Conservation (phyloP, 345 rosid species). For the Salix brachista region DNA sequence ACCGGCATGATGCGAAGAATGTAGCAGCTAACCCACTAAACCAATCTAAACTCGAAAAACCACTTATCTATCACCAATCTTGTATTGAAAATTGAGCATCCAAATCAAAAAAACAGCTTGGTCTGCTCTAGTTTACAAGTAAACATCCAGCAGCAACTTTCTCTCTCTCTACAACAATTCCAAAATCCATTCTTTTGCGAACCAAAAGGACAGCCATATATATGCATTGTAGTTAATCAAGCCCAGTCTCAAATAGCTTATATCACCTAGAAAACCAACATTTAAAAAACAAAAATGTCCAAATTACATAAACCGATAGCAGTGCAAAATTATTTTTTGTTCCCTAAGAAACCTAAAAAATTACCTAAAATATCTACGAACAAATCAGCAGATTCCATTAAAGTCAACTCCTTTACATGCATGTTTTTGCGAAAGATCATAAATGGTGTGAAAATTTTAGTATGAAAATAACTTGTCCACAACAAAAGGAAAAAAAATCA, state of each 20-base stretch:
- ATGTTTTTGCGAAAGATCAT: background rate
- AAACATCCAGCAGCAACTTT: conserved; percentile 12
- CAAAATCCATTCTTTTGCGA: conserved; percentile 14
- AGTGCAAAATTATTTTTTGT: background rate
- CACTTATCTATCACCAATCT: background rate
- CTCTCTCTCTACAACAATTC: conserved; percentile 24
- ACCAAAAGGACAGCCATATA: conserved; percentile 14
- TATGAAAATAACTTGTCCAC: background rate
- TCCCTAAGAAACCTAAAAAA: background rate
- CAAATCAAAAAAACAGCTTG: background rate
- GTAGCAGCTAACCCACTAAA: background rate
- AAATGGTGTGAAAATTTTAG: background rate
- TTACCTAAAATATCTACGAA: background rate
- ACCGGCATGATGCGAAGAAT: conserved; percentile 23
- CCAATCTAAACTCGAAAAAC: conserved; percentile 3
- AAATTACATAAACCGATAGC: background rate
- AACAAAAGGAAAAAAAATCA: background rate
- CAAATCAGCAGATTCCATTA: background rate
- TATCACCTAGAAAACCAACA: conserved; percentile 14
- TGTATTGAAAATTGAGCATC: conserved; percentile 3
- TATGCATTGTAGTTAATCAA: conserved; percentile 10
- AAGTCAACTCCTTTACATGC: background rate
- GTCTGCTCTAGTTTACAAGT: conserved; percentile 9
- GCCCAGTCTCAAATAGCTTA: conserved; percentile 5
- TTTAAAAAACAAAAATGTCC: background rate